Conservation (phyloP, 2,329 filamentous ascomycete genomes). For the Graphium sp. region DNA sequence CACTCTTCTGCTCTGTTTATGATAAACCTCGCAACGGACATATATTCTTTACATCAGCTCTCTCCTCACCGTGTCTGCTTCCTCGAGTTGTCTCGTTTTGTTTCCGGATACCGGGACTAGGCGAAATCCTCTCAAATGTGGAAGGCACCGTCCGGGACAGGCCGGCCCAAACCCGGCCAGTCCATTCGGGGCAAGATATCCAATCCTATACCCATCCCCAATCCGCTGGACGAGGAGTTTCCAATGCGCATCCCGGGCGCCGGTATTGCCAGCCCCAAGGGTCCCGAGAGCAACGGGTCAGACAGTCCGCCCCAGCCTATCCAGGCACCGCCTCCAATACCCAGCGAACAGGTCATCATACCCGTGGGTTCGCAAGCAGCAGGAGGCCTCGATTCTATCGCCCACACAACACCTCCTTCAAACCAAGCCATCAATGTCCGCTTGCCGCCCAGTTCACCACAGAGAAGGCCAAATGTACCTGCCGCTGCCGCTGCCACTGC, state of each 20-base stretch:
- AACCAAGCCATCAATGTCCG: too few species aligned
- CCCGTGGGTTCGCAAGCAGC: too few species aligned
- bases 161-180: slow-evolving; percentile 21
- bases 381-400: too few species aligned
- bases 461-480: slow-evolving; percentile 17
- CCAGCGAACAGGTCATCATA: too few species aligned
- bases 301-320: slow-evolving; percentile 5
- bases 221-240: slow-evolving; percentile 32
- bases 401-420: neutral
- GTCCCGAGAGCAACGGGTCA: slow-evolving; percentile 9
- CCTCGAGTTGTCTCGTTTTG: too few species aligned
- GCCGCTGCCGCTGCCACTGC: neutral
- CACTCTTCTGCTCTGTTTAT: too few species aligned
- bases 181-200: slow-evolving; percentile 45
- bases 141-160: slow-evolving; percentile 22
- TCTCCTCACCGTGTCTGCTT: too few species aligned
- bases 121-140: too few species aligned
- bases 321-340: slow-evolving; percentile 1
- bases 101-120: too few species aligned
- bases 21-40: too few species aligned
- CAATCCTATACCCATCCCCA: slow-evolving; percentile 38
- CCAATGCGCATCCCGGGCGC: slow-evolving; percentile 26
- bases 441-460: slow-evolving; percentile 8
- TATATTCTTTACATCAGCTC: too few species aligned
- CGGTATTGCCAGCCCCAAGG: slow-evolving; percentile 16